These are phyloP conservation scores for Colletotrichum cereale DNA, from an alignment of 2,329 filamentous ascomycete genomes.

Conservation along the genomic window DNA sequence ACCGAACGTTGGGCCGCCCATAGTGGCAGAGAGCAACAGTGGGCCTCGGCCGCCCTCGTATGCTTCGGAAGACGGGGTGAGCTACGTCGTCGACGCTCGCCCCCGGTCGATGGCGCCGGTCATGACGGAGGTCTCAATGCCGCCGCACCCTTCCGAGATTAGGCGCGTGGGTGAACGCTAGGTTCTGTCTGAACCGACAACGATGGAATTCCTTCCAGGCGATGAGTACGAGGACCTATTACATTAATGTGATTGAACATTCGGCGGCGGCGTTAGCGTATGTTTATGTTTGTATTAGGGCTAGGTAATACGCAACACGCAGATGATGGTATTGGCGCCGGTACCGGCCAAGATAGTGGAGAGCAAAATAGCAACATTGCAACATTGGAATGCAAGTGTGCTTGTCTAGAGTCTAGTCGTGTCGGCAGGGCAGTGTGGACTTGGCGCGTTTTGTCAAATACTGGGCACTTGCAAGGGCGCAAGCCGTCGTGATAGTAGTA, in stretches of 20 bases:
- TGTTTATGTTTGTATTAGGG: background rate
- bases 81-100: slow-evolving; percentile 77
- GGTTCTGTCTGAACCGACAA: background rate
- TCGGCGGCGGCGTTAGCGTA: background rate
- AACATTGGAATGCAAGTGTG: background rate
- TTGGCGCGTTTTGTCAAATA: background rate
- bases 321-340: background rate
- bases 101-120: slow-evolving; percentile 68
- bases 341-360: background rate
- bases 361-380: background rate
- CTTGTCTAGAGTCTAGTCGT: background rate
- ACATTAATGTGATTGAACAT: background rate
- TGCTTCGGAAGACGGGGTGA: slow-evolving; percentile 79
- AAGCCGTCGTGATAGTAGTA: background rate
- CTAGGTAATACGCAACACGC: background rate
- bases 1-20: slow-evolving; percentile 5
- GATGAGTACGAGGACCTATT: background rate
- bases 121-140: slow-evolving; percentile 44
- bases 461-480: background rate
- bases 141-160: slow-evolving; percentile 62
- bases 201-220: background rate
- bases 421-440: background rate
- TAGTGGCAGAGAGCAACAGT: slow-evolving; percentile 41
- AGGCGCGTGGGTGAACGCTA: slow-evolving; percentile 42
- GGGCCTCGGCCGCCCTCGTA: slow-evolving; percentile 78